phyloP scores from a whole-genome alignment of 225 moss, liverwort and hornwort genomes.

The Antitrichia curtipendula region DNA sequence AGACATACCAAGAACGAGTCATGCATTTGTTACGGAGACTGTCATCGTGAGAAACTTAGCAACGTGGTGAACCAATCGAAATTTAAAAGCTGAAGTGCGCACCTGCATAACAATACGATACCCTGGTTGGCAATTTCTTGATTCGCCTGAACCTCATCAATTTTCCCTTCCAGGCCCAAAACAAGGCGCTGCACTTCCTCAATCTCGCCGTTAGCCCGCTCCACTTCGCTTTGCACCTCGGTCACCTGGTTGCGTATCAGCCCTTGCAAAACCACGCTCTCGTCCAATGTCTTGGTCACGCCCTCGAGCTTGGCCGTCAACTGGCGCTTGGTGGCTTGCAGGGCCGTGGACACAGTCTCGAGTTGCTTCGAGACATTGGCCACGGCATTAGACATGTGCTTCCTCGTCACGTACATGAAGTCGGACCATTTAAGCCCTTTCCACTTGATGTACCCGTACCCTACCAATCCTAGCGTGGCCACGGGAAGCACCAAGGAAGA shows the following conservation, averaged over 20 bases:
- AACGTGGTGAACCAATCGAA: neutral
- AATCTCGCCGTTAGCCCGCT: neutral
- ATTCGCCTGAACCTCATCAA: neutral
- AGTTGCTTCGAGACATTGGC: neutral
- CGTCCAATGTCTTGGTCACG: neutral
- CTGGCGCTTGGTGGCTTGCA: neutral
- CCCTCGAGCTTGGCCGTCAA: neutral
- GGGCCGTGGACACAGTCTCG: neutral
- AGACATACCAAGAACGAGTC: neutral
- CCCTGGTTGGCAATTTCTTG: neutral
- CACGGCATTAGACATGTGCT: neutral
- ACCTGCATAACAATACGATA: neutral
- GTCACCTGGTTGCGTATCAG: neutral
- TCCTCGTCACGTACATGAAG: neutral
- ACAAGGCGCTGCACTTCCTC: neutral
- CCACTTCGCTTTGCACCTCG: neutral
- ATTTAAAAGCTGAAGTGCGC: neutral
- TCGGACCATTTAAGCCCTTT: neutral
- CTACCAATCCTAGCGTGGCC: neutral
- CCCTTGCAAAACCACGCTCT: neutral
- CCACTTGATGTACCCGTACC: neutral
- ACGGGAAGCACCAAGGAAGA: neutral
- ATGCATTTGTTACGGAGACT: neutral
- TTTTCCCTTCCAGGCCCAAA: neutral
- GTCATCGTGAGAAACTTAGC: neutral